Evolutionary conservation across 163 green algal species (phyloP).

Genomic region (Chlorella variabilis): DNA sequence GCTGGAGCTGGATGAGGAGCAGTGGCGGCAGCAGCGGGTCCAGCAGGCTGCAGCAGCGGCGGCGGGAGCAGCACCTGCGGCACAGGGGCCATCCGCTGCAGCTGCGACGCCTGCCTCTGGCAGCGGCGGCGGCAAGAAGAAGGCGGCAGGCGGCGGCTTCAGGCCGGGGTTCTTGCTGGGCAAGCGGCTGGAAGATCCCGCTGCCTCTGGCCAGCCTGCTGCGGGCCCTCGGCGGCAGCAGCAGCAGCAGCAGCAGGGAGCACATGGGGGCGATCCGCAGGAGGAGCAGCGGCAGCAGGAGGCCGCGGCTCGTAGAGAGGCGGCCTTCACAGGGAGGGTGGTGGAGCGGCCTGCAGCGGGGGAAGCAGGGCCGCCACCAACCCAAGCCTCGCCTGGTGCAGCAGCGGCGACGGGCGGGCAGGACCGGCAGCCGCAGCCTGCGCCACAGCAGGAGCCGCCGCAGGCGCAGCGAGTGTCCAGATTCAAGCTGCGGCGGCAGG

Average conservation of each 20-base stretch:
- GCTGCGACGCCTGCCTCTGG: background rate
- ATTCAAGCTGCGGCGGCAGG: slow-evolving; percentile 1
- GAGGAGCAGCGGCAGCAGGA: slow-evolving; percentile 7
- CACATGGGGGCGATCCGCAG: background rate
- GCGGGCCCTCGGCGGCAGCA: background rate
- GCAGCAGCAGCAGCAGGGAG: background rate
- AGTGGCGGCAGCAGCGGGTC: background rate
- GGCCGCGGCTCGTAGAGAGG: background rate
- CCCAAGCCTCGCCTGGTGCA: background rate
- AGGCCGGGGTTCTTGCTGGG: slow-evolving; percentile 25
- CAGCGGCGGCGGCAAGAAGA: background rate
- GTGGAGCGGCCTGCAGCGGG: slow-evolving; percentile 1
- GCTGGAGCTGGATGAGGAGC: slow-evolving; percentile 10
- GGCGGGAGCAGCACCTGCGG: background rate
- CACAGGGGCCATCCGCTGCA: background rate
- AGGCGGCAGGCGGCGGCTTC: slow-evolving; percentile 4
- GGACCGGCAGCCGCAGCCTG: background rate
- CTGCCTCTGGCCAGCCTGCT: background rate
- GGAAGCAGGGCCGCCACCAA: too few species aligned
- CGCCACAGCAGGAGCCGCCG: background rate
- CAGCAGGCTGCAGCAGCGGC: background rate
- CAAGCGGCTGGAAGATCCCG: slow-evolving; percentile 1
- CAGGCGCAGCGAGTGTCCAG: slow-evolving; percentile 6
- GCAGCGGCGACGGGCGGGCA: background rate
- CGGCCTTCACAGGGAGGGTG: slow-evolving; percentile 15